Evolutionary conservation across 192 early-diverging fungal species (phyloP), one percentile per base, ranked within the genome.

Genomic region (Coemansia sp.): DNA sequence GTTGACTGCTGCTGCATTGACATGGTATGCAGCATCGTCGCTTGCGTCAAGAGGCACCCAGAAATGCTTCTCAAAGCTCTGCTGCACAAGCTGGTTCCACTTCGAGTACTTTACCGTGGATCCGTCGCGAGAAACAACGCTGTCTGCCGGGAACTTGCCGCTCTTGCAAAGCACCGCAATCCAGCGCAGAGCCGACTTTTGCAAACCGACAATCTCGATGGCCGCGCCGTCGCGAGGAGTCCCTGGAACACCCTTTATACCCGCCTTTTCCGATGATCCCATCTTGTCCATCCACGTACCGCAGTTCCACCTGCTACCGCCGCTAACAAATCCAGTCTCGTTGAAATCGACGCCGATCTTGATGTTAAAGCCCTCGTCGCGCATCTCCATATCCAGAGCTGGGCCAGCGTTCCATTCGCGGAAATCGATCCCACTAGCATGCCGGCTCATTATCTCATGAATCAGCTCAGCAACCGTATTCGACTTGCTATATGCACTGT

Each of bases 271-370:
- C 33, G 91, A 94, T 77, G 97, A 95, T 16, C 93, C 92, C 92
- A 93, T 94, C 78, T 98, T 99, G 82, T 98, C 98, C 95, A 98
- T 98, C 98, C 96, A 99, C 0, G 95, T 98, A 30, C 98, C 96
- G 67, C 96, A 99, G 81, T 99, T 99, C 81, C 84, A 95, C 41
- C 83, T 44, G 72, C 89, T 98, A 33, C 98, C 98, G 58, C 98
- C 96, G 59, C 77, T 68, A 26, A 98, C 84, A 53, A 97, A 87
- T 18, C 96, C 98, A 0, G 86, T 90, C 15, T 76, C 73, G 18
- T 66, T 72, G 79, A 90, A 95, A 43, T 93, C 88, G 4, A 92
- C 89, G n/a, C 77, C 67, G 24, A 92, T 87, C 59, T 85, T 78
- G 56, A 99, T 83, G 55, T 94, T 81, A 81, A 99, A 99, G 0